Conservation (phyloP, 768 basidiomycete genomes). For the Cyathus striatus region DNA sequence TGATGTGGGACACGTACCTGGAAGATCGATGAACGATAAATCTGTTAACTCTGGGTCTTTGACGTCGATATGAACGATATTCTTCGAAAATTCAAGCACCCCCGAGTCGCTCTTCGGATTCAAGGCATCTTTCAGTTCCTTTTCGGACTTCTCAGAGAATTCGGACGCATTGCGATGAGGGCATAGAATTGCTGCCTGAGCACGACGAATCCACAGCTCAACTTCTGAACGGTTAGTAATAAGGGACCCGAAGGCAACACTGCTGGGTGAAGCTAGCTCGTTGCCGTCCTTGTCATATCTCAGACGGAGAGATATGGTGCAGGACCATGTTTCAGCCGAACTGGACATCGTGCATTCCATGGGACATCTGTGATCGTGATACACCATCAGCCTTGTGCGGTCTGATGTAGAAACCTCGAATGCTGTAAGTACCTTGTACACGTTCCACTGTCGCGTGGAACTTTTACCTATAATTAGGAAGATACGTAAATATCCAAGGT, state of each 20-base stretch:
- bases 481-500: background rate
- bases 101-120: background rate
- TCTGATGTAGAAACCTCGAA: background rate
- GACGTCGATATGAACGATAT: constrained; percentile 42
- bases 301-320: constrained; percentile 32
- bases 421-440: constrained; percentile 43
- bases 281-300: constrained; percentile 16
- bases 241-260: constrained; percentile 32
- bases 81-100: constrained; percentile 37
- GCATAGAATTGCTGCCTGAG: constrained; percentile 54
- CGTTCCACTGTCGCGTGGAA: constrained; percentile 58
- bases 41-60: constrained; percentile 40
- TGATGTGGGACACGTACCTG: constrained; percentile 40
- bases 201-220: constrained; percentile 51
- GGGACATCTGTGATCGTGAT: constrained; percentile 33
- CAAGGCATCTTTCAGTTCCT: constrained; percentile 6
- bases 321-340: constrained; percentile 31
- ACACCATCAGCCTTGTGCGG: too few species aligned
- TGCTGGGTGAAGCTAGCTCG: constrained; percentile 6
- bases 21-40: constrained; percentile 49
- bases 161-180: constrained; percentile 24
- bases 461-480: constrained; percentile 38
- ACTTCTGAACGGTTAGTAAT: constrained; percentile 37
- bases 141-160: constrained; percentile 4
- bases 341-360: constrained; percentile 49